Percentiles rank a stretch among this genome's conserved stretches.
phyloP scores from a whole-genome alignment of 2,329 filamentous ascomycete genomes.

The Orbilia oligospora region DNA sequence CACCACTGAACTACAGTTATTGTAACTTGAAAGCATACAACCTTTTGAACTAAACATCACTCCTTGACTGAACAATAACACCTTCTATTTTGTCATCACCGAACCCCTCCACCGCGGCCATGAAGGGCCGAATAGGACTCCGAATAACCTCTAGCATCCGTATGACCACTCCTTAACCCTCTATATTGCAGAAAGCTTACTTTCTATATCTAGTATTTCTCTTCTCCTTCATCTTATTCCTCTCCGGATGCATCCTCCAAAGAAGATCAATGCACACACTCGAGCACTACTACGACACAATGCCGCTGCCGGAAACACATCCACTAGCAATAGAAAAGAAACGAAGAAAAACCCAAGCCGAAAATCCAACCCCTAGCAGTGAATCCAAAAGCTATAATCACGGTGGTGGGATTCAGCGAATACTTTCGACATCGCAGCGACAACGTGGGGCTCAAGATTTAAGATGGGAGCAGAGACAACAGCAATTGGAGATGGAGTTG shows the following conservation, averaged over 20 bases:
- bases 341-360: slow-evolving; percentile 23
- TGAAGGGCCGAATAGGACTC: slow-evolving; percentile 60
- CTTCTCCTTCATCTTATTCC: slow-evolving; percentile 63
- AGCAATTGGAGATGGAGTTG: neutral
- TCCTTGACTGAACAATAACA: neutral
- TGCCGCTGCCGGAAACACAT: slow-evolving; percentile 47
- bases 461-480: slow-evolving; percentile 9
- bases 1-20: neutral
- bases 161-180: neutral
- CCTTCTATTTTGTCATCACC: neutral
- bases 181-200: neutral
- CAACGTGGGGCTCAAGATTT: slow-evolving; percentile 1
- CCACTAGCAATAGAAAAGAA: slow-evolving; percentile 45
- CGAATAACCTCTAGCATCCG: slow-evolving; percentile 57
- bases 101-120: slow-evolving; percentile 28
- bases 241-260: slow-evolving; percentile 63
- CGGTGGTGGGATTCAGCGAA: slow-evolving; percentile 22
- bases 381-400: neutral
- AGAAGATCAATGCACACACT: slow-evolving; percentile 61
- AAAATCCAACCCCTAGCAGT: neutral
- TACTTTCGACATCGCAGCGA: slow-evolving; percentile 6
- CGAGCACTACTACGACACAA: slow-evolving; percentile 55
- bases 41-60: neutral
- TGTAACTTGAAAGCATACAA: neutral
- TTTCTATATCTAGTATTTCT: slow-evolving; percentile 59